A percentile compares a stretch with the other conserved stretches of the same genome.
These are phyloP conservation scores for Clavispora carvajalis DNA, from an alignment of 805 yeast genomes.

Conservation along the genomic window DNA sequence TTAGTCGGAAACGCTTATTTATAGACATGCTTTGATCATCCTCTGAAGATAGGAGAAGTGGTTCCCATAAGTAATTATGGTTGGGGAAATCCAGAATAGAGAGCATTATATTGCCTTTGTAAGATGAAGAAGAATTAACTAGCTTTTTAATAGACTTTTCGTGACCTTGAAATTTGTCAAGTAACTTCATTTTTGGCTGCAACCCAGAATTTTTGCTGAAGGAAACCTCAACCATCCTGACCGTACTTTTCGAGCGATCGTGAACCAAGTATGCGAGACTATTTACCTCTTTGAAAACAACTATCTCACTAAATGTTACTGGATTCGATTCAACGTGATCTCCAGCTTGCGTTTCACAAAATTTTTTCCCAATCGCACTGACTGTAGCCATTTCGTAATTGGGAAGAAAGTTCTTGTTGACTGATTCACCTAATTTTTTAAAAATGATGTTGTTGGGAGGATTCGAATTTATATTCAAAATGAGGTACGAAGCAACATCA, in stretches of 20 bases:
- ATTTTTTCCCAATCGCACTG: neutral
- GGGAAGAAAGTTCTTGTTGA: constrained; percentile 7
- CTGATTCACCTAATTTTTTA: constrained; percentile 25
- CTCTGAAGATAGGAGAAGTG: constrained; percentile 20
- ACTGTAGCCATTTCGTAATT: neutral
- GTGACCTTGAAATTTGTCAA: constrained; percentile 74
- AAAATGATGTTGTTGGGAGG: constrained; percentile 53
- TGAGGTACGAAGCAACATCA: constrained; percentile 42
- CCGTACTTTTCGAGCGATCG: constrained; percentile 32
- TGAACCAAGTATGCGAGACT: constrained; percentile 25
- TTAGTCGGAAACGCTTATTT: constrained; percentile 29
- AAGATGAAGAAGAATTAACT: constrained; percentile 48
- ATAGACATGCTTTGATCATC: constrained; percentile 19
- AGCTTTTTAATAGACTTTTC: constrained; percentile 69
- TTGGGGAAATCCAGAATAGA: constrained; percentile 35
- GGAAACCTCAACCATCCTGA: constrained; percentile 22
- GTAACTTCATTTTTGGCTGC: constrained; percentile 6
- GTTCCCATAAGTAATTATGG: constrained; percentile 41
- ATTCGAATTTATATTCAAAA: constrained; percentile 46
- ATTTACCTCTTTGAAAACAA: neutral
- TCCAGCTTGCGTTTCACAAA: neutral
- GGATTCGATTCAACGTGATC: neutral
- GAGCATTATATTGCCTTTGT: constrained; percentile 24
- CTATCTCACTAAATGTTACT: neutral
- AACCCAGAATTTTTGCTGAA: constrained; percentile 7